Evolutionary conservation across 208 protist species (phyloP).

Genomic region (Acanthamoeba lenticulata): DNA sequence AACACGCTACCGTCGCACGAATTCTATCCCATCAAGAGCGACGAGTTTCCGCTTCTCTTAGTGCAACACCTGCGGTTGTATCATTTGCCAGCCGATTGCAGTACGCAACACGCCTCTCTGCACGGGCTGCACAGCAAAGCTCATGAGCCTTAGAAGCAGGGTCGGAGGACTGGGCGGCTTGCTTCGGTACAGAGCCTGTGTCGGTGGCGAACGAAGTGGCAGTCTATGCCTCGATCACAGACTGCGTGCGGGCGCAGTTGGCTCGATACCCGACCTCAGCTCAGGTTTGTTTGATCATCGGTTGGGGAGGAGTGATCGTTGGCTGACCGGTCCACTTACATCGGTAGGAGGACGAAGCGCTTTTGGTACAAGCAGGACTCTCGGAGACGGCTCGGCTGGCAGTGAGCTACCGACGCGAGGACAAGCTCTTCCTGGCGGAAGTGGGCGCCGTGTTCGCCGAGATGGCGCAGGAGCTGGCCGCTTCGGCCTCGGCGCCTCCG

Average conservation of each 20-base stretch:
- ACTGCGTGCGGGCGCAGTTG: neutral
- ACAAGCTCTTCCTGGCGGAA: slow-evolving; percentile 1
- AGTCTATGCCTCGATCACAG: neutral
- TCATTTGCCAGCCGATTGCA: neutral
- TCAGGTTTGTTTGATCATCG: neutral
- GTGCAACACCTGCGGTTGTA: neutral
- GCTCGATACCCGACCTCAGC: neutral
- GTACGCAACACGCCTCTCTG: neutral
- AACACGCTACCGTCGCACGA: too few relatives aligned
- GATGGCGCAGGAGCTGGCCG: neutral
- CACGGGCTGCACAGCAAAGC: neutral
- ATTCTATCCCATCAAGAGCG: neutral
- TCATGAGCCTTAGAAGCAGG: neutral
- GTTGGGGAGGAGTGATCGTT: neutral
- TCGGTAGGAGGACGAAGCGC: neutral
- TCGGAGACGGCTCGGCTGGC: neutral
- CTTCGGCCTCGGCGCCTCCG: neutral
- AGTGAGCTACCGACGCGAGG: neutral
- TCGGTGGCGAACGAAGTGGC: neutral
- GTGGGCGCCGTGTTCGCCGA: neutral
- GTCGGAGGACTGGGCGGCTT: neutral
- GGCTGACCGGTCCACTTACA: neutral
- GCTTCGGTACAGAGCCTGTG: neutral
- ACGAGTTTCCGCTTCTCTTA: neutral
- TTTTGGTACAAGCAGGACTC: neutral